Evolutionary conservation across 2,329 filamentous ascomycete species (phyloP), one percentile per base, ranked within the genome.

Genomic region (Fusarium nisikadoi): DNA sequence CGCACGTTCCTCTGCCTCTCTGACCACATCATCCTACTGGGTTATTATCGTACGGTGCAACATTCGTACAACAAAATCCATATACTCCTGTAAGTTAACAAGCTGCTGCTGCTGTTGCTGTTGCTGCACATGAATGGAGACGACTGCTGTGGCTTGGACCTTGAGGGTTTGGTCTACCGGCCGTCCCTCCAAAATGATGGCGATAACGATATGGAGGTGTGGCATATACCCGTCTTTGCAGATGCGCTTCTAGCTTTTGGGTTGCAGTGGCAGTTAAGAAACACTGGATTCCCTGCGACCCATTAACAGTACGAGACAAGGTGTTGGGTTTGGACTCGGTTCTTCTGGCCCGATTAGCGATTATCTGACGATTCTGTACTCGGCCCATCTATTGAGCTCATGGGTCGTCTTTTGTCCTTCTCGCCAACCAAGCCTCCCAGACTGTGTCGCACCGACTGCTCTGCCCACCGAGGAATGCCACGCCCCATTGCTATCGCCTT

Each of bases 1-100:
- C 49, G 76, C 76, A 77, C 76, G 76, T 77, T 77, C 76, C 75
- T 65, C 72, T 57, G 49, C 65, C 62, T 62, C 75, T 73, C 75
- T 76, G 69, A 77, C 72, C 71, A 77, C 71, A 65, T 70, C 67
- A 62, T 68, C 76, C 56, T 65, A 47, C 70, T 75, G 72, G 61
- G 73, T 71, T 69, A 77, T 68, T 61, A 77, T 77, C 76, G 76
- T 77, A 77, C 76, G 76, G 76, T 76, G 58, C 75, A 65, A 74
- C 62, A 58, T 66, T 77, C 74, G 75, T 77, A 77, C 75, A 74
- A 71, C 61, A 55, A 72, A 72, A 66, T 43, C 31, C 59, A 64
- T 61, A 73, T 63, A 62, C 56, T 67, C 42, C 62, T 72, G 75
- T 76, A 76, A 76, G 75, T 76, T 39, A 43, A 74, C 61, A 59